phyloP scores from a whole-genome alignment of 371 early-diverging fungal genomes.

The Fennellomyces sp. region DNA sequence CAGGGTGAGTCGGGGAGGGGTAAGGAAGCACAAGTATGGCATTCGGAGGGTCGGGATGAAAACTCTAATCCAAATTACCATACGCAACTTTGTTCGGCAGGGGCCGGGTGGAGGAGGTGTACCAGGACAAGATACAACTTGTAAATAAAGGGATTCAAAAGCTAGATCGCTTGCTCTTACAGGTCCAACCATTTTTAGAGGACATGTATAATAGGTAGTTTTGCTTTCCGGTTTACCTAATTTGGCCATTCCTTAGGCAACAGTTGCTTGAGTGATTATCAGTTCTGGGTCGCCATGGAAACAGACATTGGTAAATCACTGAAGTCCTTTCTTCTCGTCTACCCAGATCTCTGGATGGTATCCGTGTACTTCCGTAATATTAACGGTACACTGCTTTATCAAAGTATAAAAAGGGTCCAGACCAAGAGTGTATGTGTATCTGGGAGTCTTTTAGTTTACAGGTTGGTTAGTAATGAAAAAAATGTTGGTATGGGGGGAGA shows the following conservation, averaged over 20 bases:
- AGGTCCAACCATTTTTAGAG: not conserved
- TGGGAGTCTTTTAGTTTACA: slow-evolving; percentile 1
- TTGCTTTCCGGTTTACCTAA: not conserved
- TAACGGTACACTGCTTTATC: too few relatives aligned
- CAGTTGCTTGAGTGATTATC: not conserved
- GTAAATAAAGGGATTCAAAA: not conserved
- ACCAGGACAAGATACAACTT: not conserved
- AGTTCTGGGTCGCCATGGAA: not conserved
- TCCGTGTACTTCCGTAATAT: too few relatives aligned
- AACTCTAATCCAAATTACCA: not conserved
- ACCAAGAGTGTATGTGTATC: not conserved
- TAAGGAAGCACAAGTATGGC: not conserved
- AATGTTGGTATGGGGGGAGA: slow-evolving; percentile 3
- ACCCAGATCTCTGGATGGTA: too few relatives aligned
- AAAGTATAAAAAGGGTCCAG: not conserved
- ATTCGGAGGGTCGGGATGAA: not conserved
- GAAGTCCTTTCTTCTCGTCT: not conserved
- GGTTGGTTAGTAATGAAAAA: slow-evolving; percentile 1
- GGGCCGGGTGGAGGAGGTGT: not conserved
- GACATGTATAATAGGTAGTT: not conserved
- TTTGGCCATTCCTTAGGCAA: not conserved
- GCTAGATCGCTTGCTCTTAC: not conserved
- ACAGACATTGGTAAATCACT: not conserved
- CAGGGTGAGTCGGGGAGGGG: not conserved
- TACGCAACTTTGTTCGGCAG: not conserved